These are phyloP conservation scores for Angophora floribunda DNA, from an alignment of 345 rosid species.

Conservation along the genomic window DNA sequence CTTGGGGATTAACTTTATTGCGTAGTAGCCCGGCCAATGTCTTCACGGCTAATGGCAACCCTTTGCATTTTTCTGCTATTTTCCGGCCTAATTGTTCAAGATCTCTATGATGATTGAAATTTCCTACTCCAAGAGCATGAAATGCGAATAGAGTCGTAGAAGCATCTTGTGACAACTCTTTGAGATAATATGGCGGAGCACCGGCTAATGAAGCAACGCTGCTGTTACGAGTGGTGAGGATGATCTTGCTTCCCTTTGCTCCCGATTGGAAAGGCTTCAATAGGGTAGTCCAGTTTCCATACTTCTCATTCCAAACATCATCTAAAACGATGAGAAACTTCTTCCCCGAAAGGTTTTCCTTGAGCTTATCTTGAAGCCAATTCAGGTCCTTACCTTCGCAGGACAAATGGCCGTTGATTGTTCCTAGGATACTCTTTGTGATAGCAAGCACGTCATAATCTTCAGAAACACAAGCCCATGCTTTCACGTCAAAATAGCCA, in stretches of 20 bases:
- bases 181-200: background rate
- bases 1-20: too few species aligned
- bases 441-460: conserved; percentile 1
- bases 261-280: conserved; percentile 1
- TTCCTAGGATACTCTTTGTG: background rate
- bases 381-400: background rate
- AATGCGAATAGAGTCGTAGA: background rate
- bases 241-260: conserved; percentile 9
- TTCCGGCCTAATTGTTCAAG: background rate
- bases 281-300: conserved; percentile 1
- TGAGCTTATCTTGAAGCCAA: background rate
- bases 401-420: background rate
- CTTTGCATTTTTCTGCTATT: conserved; percentile 9
- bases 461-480: conserved; percentile 7
- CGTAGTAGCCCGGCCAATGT: background rate
- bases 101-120: background rate
- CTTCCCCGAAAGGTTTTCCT: background rate
- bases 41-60: conserved; percentile 19
- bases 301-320: conserved; percentile 15
- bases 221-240: conserved; percentile 1
- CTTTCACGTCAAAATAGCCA: background rate
- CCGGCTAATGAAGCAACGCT: background rate
- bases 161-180: background rate
- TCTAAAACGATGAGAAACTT: conserved; percentile 10
- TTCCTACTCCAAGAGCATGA: background rate